Evolutionary conservation across 1,284 basidiomycete genomes (phyloP).

Genomic region (Meripilus lineatus): DNA sequence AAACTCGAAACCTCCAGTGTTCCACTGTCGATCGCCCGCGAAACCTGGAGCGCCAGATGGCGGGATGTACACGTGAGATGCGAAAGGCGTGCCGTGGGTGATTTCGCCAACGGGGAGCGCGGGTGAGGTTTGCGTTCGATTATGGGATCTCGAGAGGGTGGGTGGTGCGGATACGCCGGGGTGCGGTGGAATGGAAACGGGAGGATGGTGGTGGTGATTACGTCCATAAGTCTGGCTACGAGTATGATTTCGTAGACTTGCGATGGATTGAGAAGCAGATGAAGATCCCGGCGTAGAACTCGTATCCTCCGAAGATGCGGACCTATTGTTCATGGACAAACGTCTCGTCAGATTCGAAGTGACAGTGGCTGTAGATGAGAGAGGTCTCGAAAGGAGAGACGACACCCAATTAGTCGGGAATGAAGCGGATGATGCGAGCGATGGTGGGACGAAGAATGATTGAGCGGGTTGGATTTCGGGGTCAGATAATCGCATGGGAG

Average conservation of each 20-base stretch:
- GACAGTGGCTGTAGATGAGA: constrained; percentile 1
- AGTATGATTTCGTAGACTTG: no score
- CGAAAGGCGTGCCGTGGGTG: constrained; percentile 53
- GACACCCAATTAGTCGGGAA: constrained; percentile 38
- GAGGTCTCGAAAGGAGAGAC: constrained; percentile 33
- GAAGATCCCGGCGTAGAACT: no score
- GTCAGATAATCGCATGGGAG: constrained; percentile 17
- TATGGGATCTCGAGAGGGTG: constrained; percentile 13
- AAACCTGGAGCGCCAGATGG: constrained; percentile 81
- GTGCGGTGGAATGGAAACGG: constrained; percentile 23
- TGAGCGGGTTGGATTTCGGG: constrained; percentile 30
- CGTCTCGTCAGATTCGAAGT: not conserved
- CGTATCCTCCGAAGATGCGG: not conserved
- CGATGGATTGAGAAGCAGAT: no score
- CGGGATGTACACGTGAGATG: constrained; percentile 51
- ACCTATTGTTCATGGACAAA: no score
- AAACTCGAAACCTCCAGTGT: constrained; percentile 32
- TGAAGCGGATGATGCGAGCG: constrained; percentile 30
- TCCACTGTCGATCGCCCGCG: constrained; percentile 38
- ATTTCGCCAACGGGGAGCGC: constrained; percentile 18
- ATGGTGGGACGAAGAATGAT: constrained; percentile 28
- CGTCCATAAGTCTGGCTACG: no score
- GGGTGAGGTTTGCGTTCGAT: constrained; percentile 9
- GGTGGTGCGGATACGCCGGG: constrained; percentile 10
- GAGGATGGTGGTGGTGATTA: constrained; percentile 36